These are phyloP conservation scores for Plasmodium vivax DNA, from an alignment of 169 alveolate genomes.

Conservation along the genomic window DNA sequence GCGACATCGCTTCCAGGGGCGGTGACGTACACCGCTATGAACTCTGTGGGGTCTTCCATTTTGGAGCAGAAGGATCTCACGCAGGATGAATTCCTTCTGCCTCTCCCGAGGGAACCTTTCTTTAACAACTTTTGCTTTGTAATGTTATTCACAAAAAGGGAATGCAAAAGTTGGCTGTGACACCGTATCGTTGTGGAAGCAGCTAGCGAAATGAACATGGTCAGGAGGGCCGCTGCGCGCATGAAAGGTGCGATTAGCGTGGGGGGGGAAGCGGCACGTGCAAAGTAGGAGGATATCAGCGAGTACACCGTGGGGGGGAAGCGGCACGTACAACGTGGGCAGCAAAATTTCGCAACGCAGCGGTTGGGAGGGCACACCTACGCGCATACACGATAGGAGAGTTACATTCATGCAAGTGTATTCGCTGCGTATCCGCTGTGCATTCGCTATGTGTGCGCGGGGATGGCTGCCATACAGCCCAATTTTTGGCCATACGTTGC, in stretches of 20 bases:
- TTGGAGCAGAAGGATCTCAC: neutral
- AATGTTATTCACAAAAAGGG: slow-evolving; percentile 41
- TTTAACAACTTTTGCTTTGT: neutral
- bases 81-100: neutral
- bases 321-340: neutral
- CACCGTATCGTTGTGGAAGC: slow-evolving; percentile 17
- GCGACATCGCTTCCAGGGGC: slow-evolving; percentile 70
- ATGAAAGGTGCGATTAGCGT: slow-evolving; percentile 1
- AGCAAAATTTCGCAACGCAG: neutral
- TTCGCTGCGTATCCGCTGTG: neutral
- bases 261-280: neutral
- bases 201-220: slow-evolving; percentile 39
- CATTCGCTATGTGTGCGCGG: neutral
- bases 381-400: neutral
- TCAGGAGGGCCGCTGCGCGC: slow-evolving; percentile 14
- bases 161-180: neutral
- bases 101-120: neutral
- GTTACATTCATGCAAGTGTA: neutral
- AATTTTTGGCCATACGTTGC: neutral
- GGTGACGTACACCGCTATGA: slow-evolving; percentile 64
- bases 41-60: slow-evolving; percentile 3
- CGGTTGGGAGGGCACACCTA: neutral
- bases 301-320: neutral
- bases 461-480: neutral
- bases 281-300: neutral